These are phyloP conservation scores for Tolypocladium inflatum DNA, from an alignment of 2,329 filamentous ascomycete genomes.

Conservation along the genomic window DNA sequence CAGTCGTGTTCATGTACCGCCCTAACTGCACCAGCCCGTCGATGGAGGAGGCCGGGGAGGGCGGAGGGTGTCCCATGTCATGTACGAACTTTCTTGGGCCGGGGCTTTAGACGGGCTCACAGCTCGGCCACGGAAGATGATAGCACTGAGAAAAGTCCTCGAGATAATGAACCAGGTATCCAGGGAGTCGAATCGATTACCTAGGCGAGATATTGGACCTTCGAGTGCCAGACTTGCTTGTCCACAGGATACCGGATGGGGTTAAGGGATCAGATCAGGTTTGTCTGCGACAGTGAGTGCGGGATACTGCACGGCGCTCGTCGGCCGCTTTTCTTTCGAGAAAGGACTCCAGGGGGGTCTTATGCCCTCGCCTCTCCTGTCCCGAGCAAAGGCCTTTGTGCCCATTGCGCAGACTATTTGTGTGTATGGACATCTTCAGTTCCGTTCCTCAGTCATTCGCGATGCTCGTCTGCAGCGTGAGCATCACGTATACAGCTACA, in stretches of 20 bases:
- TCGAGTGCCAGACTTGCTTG: neutral
- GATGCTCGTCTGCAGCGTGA: slow-evolving; percentile 8
- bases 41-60: slow-evolving; percentile 34
- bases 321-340: neutral
- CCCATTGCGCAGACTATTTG: slow-evolving; percentile 5
- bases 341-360: neutral
- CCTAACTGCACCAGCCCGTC: slow-evolving; percentile 8
- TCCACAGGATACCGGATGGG: neutral
- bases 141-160: neutral
- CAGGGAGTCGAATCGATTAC: neutral
- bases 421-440: slow-evolving; percentile 1
- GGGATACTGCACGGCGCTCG: neutral
- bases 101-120: neutral
- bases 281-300: neutral
- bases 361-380: slow-evolving; percentile 1
- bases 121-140: neutral
- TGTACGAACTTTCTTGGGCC: slow-evolving; percentile 1
- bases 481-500: slow-evolving; percentile 14
- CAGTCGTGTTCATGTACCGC: neutral
- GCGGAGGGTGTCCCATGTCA: slow-evolving; percentile 29
- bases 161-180: neutral
- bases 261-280: neutral
- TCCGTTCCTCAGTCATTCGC: slow-evolving; percentile 1
- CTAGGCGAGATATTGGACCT: neutral
- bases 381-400: slow-evolving; percentile 1